Conservation (phyloP, 1,139 yeast species). For the Suhomyces coccinellae region DNA sequence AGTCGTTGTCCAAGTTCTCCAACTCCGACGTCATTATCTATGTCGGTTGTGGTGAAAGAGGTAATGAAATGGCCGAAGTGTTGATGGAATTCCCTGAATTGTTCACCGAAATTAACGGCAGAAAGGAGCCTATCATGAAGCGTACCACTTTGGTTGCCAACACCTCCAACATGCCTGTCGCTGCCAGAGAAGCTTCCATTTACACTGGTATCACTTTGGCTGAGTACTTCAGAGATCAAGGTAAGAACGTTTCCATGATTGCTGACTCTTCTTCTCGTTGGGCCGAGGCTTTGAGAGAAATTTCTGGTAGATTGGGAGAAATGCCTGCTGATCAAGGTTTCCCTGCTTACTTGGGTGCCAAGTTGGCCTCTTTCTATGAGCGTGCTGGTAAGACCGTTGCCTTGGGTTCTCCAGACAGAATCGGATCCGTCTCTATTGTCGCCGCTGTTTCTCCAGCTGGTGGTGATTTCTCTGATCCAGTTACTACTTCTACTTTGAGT, state of each 20-base stretch:
- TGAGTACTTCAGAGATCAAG: conserved; percentile 99
- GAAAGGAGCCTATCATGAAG: conserved; percentile 98
- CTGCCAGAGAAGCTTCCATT: conserved; percentile 99
- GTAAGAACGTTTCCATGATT: conserved; percentile 98
- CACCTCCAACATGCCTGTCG: conserved; percentile 99
- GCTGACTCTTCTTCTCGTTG: conserved; percentile 99
- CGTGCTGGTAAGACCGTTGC: conserved; percentile 98
- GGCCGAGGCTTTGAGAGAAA: conserved; percentile 99
- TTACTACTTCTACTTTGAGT: conserved; percentile 96
- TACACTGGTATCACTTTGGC: conserved; percentile 98
- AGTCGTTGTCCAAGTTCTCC: conserved; percentile 93
- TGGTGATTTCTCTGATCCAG: conserved; percentile 99
- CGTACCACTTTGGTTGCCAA: conserved; percentile 98
- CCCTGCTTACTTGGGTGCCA: conserved; percentile 99
- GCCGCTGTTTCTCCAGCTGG: conserved; percentile 99
- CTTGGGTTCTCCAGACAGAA: conserved; percentile 93
- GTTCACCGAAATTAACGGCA: conserved; percentile 85
- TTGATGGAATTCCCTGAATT: conserved; percentile 99
- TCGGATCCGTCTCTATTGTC: conserved; percentile 96
- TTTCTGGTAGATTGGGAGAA: conserved; percentile 99
- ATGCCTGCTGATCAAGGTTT: conserved; percentile 99
- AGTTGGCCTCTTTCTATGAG: conserved; percentile 97
- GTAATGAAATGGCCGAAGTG: conserved; percentile 97
- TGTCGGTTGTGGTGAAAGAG: conserved; percentile 59
- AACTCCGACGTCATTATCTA: conserved; percentile 95